Conservation (phyloP, 306 rosid species). For the Rosa rugosa region DNA sequence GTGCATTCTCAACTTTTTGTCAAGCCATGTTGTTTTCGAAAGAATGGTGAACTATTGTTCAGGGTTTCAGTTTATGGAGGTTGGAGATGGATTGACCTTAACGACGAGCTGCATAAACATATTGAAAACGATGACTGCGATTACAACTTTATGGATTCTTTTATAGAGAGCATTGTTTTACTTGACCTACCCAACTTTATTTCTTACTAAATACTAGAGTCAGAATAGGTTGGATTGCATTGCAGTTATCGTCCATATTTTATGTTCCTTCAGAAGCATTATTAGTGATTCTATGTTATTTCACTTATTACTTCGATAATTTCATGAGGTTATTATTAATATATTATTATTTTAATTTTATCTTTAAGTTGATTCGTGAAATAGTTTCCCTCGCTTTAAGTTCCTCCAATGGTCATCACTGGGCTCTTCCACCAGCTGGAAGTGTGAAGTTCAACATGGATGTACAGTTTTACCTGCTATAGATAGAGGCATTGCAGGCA, state of each 20-base stretch:
- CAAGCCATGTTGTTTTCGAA: background rate
- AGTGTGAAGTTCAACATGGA: background rate
- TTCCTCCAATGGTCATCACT: too few species aligned
- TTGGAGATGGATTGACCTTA: background rate
- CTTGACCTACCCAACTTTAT: background rate
- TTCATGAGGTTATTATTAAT: background rate
- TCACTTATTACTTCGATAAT: background rate
- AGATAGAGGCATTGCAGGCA: too few species aligned
- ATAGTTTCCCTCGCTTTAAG: too few species aligned
- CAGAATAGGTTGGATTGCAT: background rate
- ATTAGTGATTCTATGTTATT: background rate
- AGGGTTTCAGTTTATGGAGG: too few species aligned
- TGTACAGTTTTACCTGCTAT: background rate
- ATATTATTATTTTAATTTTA: too few species aligned
- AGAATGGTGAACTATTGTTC: background rate
- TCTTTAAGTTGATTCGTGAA: background rate
- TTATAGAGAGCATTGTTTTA: background rate
- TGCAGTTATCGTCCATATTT: too few species aligned
- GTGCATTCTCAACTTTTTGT: background rate
- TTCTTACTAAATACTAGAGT: background rate
- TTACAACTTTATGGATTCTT: background rate
- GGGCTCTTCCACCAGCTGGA: background rate
- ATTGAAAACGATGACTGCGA: background rate
- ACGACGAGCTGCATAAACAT: background rate
- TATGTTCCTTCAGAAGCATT: background rate